These are phyloP conservation scores for Aspergillus luchuensis DNA, from an alignment of 2,329 filamentous ascomycete species.

Conservation along the genomic window DNA sequence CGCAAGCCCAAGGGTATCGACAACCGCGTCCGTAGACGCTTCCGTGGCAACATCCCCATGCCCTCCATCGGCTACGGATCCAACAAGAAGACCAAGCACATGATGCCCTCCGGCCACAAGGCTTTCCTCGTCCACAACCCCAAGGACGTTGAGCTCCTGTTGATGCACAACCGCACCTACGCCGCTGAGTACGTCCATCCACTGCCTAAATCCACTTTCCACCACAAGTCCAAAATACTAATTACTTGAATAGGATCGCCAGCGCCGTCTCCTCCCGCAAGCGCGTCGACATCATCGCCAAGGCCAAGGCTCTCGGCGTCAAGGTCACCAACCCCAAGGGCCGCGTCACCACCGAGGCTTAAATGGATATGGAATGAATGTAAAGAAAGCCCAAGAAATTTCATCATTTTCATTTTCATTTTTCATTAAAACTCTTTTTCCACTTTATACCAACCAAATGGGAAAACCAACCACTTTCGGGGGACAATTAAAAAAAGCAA, in stretches of 20 bases:
- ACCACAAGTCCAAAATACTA: neutral
- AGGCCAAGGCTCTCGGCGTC: conserved; percentile 96
- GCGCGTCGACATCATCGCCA: conserved; percentile 95
- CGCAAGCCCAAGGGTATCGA: conserved; percentile 99
- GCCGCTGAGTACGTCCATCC: conserved; percentile 83
- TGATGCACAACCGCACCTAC: conserved; percentile 99
- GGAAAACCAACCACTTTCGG: neutral
- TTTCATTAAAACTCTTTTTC: neutral
- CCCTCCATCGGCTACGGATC: conserved; percentile 98
- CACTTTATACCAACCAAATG: neutral
- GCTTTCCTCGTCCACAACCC: conserved; percentile 98
- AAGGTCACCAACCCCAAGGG: conserved; percentile 99
- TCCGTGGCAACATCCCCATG: conserved; percentile 95
- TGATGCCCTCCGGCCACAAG: conserved; percentile 99
- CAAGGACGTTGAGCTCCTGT: conserved; percentile 91
- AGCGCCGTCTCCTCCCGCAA: conserved; percentile 98
- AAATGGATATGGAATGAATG: conserved; percentile 54
- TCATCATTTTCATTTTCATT: conserved; percentile 8
- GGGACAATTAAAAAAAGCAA: too few species aligned
- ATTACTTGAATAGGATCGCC: conserved; percentile 69
- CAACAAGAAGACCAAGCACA: conserved; percentile 99
- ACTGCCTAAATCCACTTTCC: too few species aligned
- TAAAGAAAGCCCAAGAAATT: conserved; percentile 18
- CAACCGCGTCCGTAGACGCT: conserved; percentile 94
- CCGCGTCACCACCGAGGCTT: conserved; percentile 93